Evolutionary conservation across 164 flowering plant species (phyloP), one percentile per base, ranked within the genome.

Genomic region (Santalum album): DNA sequence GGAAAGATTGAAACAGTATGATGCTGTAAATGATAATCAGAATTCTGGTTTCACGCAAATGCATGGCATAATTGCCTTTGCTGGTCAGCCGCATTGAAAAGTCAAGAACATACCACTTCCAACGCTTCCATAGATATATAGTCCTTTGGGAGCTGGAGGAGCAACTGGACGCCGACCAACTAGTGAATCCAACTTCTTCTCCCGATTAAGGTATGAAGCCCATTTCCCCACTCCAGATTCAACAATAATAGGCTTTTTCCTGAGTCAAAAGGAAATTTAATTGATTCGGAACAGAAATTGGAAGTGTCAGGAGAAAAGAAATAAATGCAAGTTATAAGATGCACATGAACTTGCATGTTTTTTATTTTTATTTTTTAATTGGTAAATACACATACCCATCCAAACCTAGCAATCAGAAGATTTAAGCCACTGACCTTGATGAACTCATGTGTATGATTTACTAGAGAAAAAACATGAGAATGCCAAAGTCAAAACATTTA

Each of bases 181-280:
- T 24, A 73, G 53, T 18, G 83, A 75, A 73, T 91, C 90, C 64
- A 91, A 62, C 65, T 82, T 91, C 78, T 48, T 88, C 72, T 91
- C 96, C 39, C 96, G 78, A 46, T 91, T 91, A 19, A 91, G 89
- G 62, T 79, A 88, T 22, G 98, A 86, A 22, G 84, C 96, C 98
- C 95, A 88, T 69, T 76, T 84, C 45, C 98, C 98, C n/a, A 81
- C 98, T 59, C 98, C 98, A 40, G 80, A 69, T 80, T 91, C 95
- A 35, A 86, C 71, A 65, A 60, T 62, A 4, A 60, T 71, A 62
- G 68, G 56, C 51, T 52, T 72, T 58, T 59, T 75, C 80, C 90
- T 84, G 73, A 56, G 26, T 17, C 49, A 49, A 63, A 57, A 18
- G 40, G 25, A 43, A 22, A 54, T 26, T 49, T 16, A 25, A 39